Base-by-base conservation (phyloP, 345 rosid species). In the Corchorus olitorius region DNA sequence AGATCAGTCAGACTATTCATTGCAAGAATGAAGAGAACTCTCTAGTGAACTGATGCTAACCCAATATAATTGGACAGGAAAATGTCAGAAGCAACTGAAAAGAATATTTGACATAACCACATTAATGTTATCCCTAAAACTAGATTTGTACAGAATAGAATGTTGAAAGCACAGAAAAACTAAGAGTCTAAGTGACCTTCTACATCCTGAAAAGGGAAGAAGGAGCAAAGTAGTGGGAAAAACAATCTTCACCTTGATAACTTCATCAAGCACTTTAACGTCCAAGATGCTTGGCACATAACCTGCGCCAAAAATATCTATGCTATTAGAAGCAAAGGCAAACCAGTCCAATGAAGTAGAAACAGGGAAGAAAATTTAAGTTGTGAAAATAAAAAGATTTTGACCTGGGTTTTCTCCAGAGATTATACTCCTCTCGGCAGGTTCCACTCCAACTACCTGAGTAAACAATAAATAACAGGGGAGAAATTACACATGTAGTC, bases 361-460 rank as follows among this genome's bases (percentile, higher is more conserved):
- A 70, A 62, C 16, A 22, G 7, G 22, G 4, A 17, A 54, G 41
- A 37, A 77, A 68, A 34, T 7, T 55, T 41, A 48, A 12, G 46
- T 13, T 45, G 52, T 16, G n/a, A 75, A 79, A 76, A 79, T 41
- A 27, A 77, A 72, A 43, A 35, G 35, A 39, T 75, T 55, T 80
- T 58, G 76, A 93, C 97, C 99, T 58, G 91, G 81, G 56, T 84
- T 90, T 73, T 92, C 97, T 80, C 98, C 97, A 41, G 96, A 95
- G 72, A 93, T 87, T 67, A 95, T 80, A 84, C 96, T 95, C 82
- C 96, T 88, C 71, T 93, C 99, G 17, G 99, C 94, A 77, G 97
- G 99, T 81, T 95, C 99, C 82, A 93, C 99, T 2, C 99, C 99
- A 49, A 93, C 88, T 46, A 95, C 87, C 97, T 92, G 81, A 73